A percentile compares a stretch with the other conserved stretches of the same genome.
Evolutionary conservation across 108 stramenopile species (phyloP).

Genomic region (Pinguiococcus pyrenoidosus): DNA sequence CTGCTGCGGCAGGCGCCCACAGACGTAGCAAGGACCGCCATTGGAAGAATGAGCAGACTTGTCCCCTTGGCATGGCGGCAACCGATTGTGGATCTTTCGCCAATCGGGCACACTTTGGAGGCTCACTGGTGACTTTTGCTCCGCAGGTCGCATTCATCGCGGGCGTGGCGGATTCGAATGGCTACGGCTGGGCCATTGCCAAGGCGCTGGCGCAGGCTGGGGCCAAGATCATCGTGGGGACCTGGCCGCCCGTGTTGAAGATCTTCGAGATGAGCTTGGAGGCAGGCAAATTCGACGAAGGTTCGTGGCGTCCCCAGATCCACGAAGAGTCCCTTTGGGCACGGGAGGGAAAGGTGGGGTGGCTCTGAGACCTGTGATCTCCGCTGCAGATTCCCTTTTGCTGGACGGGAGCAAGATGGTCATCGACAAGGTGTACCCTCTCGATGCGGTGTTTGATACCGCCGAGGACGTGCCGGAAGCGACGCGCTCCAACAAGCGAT

Average conservation of each 20-base stretch:
- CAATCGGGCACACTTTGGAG: too few relatives aligned
- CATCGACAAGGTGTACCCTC: slow-evolving; percentile 85
- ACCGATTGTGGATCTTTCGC: too few relatives aligned
- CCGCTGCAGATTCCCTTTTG: slow-evolving; percentile 60
- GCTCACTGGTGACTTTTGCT: too few relatives aligned
- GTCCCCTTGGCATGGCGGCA: too few relatives aligned
- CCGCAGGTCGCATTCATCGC: slow-evolving; percentile 92
- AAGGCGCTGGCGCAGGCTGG: slow-evolving; percentile 84
- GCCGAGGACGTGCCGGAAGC: slow-evolving; percentile 87
- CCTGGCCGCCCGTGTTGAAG: slow-evolving; percentile 94
- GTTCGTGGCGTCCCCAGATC: too few relatives aligned
- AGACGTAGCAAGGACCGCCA: too few relatives aligned
- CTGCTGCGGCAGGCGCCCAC: too few relatives aligned
- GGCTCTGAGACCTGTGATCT: too few relatives aligned
- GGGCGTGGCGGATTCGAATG: slow-evolving; percentile 90
- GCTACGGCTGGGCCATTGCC: slow-evolving; percentile 96
- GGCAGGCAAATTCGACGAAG: slow-evolving; percentile 71
- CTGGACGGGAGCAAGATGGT: slow-evolving; percentile 71
- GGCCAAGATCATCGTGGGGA: slow-evolving; percentile 87
- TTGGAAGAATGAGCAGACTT: too few relatives aligned
- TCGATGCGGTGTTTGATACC: slow-evolving; percentile 87
- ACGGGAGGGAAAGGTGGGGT: too few relatives aligned
- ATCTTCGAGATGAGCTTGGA: slow-evolving; percentile 75
- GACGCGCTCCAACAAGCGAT: slow-evolving; percentile 81
- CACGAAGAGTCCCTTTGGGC: too few relatives aligned